These are phyloP conservation scores for Acacia crassicarpa DNA, from an alignment of 306 rosid species.

Conservation along the genomic window DNA sequence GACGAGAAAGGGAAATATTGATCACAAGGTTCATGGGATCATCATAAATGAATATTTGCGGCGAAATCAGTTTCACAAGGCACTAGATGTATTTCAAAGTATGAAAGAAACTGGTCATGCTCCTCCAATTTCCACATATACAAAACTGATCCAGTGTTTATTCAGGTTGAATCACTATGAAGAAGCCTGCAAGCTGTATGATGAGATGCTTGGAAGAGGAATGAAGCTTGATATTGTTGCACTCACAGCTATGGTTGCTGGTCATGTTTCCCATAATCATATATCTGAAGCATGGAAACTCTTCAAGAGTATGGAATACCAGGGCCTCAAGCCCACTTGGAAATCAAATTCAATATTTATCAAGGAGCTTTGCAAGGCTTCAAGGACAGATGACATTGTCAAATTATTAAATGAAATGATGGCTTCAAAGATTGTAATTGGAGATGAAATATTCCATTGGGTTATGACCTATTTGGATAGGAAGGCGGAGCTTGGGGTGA, in stretches of 20 bases:
- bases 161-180: constrained; percentile 53
- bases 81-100: constrained; percentile 58
- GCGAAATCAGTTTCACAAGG: constrained; percentile 52
- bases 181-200: constrained; percentile 66
- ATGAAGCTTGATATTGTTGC: constrained; percentile 65
- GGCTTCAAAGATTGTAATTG: constrained; percentile 47
- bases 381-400: constrained; percentile 67
- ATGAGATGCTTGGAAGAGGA: constrained; percentile 75
- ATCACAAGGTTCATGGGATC: constrained; percentile 56
- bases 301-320: constrained; percentile 60
- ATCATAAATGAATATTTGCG: constrained; percentile 66
- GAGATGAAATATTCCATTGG: constrained; percentile 52
- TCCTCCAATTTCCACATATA: constrained; percentile 65
- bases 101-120: constrained; percentile 63
- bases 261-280: constrained; percentile 59
- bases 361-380: constrained; percentile 78
- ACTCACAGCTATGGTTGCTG: constrained; percentile 82
- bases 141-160: constrained; percentile 75
- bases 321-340: constrained; percentile 62
- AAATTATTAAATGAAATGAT: constrained; percentile 69
- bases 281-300: constrained; percentile 67
- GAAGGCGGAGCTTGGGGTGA: constrained; percentile 45
- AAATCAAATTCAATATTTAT: constrained; percentile 66
- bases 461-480: constrained; percentile 57
- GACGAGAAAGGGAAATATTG: constrained; percentile 52